A percentile compares a stretch with the other conserved stretches of the same genome.
These are phyloP conservation scores for Balansia obtecta DNA, from an alignment of 2,329 filamentous ascomycete genomes.

Conservation along the genomic window DNA sequence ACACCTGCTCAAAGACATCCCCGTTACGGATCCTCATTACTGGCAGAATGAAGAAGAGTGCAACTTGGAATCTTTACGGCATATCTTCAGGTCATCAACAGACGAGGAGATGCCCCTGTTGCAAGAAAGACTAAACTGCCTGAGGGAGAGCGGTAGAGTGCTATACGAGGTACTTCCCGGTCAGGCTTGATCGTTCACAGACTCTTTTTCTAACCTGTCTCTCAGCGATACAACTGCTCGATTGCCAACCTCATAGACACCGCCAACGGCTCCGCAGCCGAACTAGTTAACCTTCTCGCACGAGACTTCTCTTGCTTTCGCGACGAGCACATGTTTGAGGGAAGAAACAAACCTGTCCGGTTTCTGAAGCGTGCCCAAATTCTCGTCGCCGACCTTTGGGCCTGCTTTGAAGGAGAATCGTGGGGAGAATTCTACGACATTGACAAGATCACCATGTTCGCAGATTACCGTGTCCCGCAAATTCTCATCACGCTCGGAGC, in stretches of 20 bases:
- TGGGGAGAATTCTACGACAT: slow-evolving; percentile 83
- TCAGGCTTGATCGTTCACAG: not conserved
- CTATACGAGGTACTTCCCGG: slow-evolving; percentile 52
- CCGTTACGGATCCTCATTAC: slow-evolving; percentile 78
- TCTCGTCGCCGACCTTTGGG: slow-evolving; percentile 91
- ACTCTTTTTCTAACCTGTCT: not conserved
- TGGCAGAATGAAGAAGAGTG: slow-evolving; percentile 71
- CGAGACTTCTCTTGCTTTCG: slow-evolving; percentile 75
- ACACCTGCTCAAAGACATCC: slow-evolving; percentile 46
- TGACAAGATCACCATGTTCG: slow-evolving; percentile 95
- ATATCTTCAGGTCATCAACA: slow-evolving; percentile 79
- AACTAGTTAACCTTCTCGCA: slow-evolving; percentile 75
- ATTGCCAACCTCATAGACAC: slow-evolving; percentile 61
- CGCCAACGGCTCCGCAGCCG: slow-evolving; percentile 68
- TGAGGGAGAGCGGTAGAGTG: slow-evolving; percentile 72
- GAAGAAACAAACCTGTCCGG: slow-evolving; percentile 55
- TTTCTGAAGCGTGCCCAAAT: slow-evolving; percentile 94
- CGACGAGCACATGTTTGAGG: slow-evolving; percentile 67
- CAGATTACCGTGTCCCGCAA: slow-evolving; percentile 93
- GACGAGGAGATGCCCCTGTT: slow-evolving; percentile 81
- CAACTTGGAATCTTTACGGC: slow-evolving; percentile 56
- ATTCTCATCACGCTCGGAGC: slow-evolving; percentile 77
- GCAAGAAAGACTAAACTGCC: slow-evolving; percentile 60
- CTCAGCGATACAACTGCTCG: slow-evolving; percentile 61
- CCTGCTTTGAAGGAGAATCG: slow-evolving; percentile 72